Evolutionary conservation across 352 stramenopile genomes (phyloP), one percentile per base, ranked within the genome.

Genomic region (Globisporangium spinosum): DNA sequence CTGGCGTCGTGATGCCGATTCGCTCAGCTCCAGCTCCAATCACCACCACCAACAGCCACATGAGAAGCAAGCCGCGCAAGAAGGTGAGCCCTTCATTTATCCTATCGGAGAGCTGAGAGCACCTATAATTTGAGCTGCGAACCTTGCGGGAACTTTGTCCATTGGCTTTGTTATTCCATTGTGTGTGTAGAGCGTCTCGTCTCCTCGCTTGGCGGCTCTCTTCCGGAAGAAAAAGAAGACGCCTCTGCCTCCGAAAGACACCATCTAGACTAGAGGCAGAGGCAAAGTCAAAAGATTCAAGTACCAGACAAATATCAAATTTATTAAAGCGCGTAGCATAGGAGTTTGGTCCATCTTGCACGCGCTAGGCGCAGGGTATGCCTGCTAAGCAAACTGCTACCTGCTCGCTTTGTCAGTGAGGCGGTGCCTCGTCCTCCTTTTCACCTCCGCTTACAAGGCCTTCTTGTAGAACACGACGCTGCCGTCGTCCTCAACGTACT

Each of bases 401-500:
- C 55, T 61, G 55, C 9, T 23, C 7, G 54, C 6, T 23, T 32
- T 4, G 29, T 32, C 29, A 32, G 29, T 32, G 29, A 32, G 29
- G 29, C 7, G 29, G 29, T 32, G 29, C 29, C 29, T 32, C 4
- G 29, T 32, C 29, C 29, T 32, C 29, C 29, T 32, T 4, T 32
- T 32, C 29, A 8, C 3, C 22, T 15, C 5, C 49, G 29, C 23
- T 61, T 76, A 80, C 58, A 88, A 53, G 51, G 78, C 79, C 58
- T 82, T 85, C 77, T 97, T 95, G 83, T 96, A 97, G 68, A 97
- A 97, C 15, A 97, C 89, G 58, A 94, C 83, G 58, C 96, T 95
- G 61, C 91, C 91, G 69, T 94, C 83, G 69, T 91, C 90, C 67
- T 98, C 92, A 67, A 99, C 90, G 71, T 96, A 98, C 77, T 98